Conservation (phyloP, 345 rosid species). For the Eucalyptus sp. region DNA sequence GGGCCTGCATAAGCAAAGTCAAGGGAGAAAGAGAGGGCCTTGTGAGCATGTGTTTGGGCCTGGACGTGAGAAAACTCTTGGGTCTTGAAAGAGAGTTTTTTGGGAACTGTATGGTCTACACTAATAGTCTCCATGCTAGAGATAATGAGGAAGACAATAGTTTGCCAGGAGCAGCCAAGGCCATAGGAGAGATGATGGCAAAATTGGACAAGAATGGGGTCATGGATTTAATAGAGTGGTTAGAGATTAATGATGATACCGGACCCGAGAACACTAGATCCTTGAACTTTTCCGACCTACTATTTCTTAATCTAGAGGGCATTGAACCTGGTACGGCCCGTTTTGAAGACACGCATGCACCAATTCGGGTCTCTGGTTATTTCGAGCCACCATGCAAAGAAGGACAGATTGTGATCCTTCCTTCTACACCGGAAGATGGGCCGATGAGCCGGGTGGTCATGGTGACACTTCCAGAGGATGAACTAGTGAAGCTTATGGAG, state of each 20-base stretch:
- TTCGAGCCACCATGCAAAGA: slow-evolving; percentile 25
- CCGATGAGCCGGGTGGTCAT: slow-evolving; percentile 35
- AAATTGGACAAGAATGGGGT: slow-evolving; percentile 27
- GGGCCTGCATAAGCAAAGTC: slow-evolving; percentile 40
- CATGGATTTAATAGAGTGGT: slow-evolving; percentile 57
- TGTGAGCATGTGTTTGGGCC: slow-evolving; percentile 34
- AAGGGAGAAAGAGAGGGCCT: slow-evolving; percentile 24
- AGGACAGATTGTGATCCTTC: slow-evolving; percentile 44
- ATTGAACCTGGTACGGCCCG: slow-evolving; percentile 5
- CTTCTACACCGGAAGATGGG: slow-evolving; percentile 17
- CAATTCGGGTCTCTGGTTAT: slow-evolving; percentile 23
- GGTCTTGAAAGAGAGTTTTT: slow-evolving; percentile 43
- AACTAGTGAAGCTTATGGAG: slow-evolving; percentile 18
- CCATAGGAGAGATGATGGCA: slow-evolving; percentile 15
- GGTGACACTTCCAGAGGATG: slow-evolving; percentile 37
- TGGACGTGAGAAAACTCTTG: slow-evolving; percentile 34
- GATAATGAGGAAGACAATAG: neutral
- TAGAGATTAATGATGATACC: neutral
- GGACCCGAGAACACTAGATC: neutral
- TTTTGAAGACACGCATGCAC: slow-evolving; percentile 30
- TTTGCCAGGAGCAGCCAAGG: slow-evolving; percentile 14
- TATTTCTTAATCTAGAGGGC: slow-evolving; percentile 33
- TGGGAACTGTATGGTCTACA: slow-evolving; percentile 60
- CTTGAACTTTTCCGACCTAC: slow-evolving; percentile 23
- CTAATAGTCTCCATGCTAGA: slow-evolving; percentile 1